Base-by-base conservation (phyloP, 208 protist genomes). In the Acanthamoeba triangularis region DNA sequence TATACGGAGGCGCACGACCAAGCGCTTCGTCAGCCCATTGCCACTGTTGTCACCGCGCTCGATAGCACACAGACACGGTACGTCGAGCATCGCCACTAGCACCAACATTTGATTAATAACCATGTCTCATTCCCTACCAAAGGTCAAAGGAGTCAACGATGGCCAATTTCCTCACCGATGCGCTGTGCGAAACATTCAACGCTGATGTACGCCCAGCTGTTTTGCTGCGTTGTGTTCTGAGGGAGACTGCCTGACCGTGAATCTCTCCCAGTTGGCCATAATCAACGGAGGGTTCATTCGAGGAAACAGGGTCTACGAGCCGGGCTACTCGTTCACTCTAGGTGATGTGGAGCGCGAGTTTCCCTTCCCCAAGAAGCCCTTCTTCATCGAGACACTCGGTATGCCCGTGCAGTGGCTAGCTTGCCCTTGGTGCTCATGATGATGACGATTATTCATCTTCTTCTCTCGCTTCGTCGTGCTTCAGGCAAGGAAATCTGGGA, bases 211-310 rank as follows among this genome's bases (percentile, higher is more conserved):
- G n/a, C 8, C n/a, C 49, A 0, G 0, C 28, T 0, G 1, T 13
- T 23, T 35, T 65, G 23, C 11, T 41, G 23, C 18, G 20, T 82
- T 82, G 41, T 82, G 23, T 44, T 49, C 30, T 80, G 30, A 80
- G 14, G 63, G n/a, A 23, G 33, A 13, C 78, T 85, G 63, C 44
- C 44, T 49, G 44, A 35, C 3, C 14, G 33, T 47, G 16, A 47
- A 0, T 18, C 18, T 8, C 16, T 20, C 20, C 13, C 61, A 93
- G 87, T 30, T 93, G 54, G 87, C n/a, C 18, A 93, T 93, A 10
- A 93, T 93, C 63, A 93, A 93, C 25, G 87, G 87, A 54, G 87
- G 87, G 14, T 93, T 93, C 61, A 93, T 93, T 33, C 52, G 87
- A 35, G 87, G 87, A 13, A 93, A 93, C 41, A 25, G 87, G 16